Percentiles rank a stretch among this genome's conserved stretches.
Conservation (phyloP, 768 basidiomycete genomes). For the Stropharia rugosoannulata region DNA sequence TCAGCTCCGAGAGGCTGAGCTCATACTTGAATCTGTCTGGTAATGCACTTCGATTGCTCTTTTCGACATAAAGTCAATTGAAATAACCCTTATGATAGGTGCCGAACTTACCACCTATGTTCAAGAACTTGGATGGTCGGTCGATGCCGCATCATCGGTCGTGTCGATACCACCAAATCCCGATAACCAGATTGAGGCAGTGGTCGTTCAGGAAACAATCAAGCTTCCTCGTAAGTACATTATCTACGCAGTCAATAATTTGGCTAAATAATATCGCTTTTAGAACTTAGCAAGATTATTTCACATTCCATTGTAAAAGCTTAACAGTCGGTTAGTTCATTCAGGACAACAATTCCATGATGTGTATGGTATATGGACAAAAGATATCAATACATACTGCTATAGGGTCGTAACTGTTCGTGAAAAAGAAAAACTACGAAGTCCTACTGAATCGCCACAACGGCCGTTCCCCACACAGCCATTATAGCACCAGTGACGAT, state of each 20-base stretch:
- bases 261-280: slow-evolving; percentile 8
- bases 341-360: slow-evolving; percentile 10
- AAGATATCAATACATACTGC: not conserved
- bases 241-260: not conserved
- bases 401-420: not conserved
- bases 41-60: slow-evolving; percentile 20
- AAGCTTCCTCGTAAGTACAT: slow-evolving; percentile 70
- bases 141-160: slow-evolving; percentile 53
- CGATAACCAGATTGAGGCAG: slow-evolving; percentile 86
- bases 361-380: slow-evolving; percentile 10
- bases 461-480: slow-evolving; percentile 73
- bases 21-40: slow-evolving; percentile 71
- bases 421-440: not conserved
- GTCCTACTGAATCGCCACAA: slow-evolving; percentile 48
- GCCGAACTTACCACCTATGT: slow-evolving; percentile 59
- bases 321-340: slow-evolving; percentile 23
- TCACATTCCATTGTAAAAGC: slow-evolving; percentile 61
- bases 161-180: slow-evolving; percentile 76
- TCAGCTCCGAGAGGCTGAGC: slow-evolving; percentile 63
- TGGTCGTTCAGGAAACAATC: slow-evolving; percentile 81
- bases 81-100: slow-evolving; percentile 33
- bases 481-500: slow-evolving; percentile 55
- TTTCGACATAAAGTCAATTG: not conserved
- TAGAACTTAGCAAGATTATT: slow-evolving; percentile 78
- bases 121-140: slow-evolving; percentile 63